Percentiles rank a stretch among this genome's conserved stretches.
Evolutionary conservation across 176 grass and related monocot species (phyloP).

Genomic region (Luzula sylvatica): DNA sequence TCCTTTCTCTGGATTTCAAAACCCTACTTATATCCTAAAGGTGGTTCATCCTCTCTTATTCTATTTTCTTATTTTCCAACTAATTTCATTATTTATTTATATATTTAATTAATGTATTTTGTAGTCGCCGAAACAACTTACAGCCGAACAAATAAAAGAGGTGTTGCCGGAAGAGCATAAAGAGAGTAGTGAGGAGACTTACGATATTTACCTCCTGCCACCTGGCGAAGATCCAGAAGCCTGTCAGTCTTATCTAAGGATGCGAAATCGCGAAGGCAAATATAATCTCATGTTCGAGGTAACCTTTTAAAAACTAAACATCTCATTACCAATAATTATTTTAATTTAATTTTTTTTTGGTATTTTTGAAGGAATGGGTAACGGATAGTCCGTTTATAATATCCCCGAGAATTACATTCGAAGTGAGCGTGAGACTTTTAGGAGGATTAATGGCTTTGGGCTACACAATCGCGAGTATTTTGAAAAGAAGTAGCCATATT

Average conservation of each 20-base stretch:
- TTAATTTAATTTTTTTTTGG: not conserved
- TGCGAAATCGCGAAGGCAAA: conserved; percentile 98
- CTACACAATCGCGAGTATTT: conserved; percentile 90
- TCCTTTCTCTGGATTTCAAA: conserved; percentile 88
- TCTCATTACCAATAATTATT: not conserved
- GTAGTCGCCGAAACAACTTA: conserved; percentile 55
- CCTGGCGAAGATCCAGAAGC: conserved; percentile 96
- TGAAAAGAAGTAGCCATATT: conserved; percentile 79
- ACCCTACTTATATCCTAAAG: conserved; percentile 99
- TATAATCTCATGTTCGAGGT: conserved; percentile 99
- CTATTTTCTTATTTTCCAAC: conserved; percentile 24
- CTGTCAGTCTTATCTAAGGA: conserved; percentile 95
- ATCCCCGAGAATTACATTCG: conserved; percentile 97
- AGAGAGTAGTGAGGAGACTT: conserved; percentile 74
- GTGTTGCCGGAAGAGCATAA: conserved; percentile 60
- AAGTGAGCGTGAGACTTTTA: conserved; percentile 97
- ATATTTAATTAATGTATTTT: conserved; percentile 23
- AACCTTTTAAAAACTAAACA: conserved; percentile 4
- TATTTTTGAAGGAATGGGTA: conserved; percentile 73
- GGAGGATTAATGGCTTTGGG: conserved; percentile 96
- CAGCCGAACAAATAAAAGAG: conserved; percentile 72
- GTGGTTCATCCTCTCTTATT: conserved; percentile 7
- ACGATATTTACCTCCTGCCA: conserved; percentile 98
- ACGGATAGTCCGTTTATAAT: conserved; percentile 94
- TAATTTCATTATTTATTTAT: conserved; percentile 20